Evolutionary conservation across 2,329 filamentous ascomycete genomes (phyloP).

Genomic region (Colletotrichum kahawae): DNA sequence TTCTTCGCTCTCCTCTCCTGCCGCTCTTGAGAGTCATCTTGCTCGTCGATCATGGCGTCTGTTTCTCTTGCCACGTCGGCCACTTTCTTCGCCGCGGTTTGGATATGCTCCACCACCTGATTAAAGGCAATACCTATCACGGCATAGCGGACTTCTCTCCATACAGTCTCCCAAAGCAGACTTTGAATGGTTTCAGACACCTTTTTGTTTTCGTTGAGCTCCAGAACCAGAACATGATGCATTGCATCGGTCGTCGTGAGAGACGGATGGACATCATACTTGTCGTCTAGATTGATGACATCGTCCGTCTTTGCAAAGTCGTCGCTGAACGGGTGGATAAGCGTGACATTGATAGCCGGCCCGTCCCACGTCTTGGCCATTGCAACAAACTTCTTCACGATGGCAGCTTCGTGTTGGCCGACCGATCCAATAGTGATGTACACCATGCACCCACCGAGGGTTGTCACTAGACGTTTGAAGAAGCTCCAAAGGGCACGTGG

Average conservation of each 20-base stretch:
- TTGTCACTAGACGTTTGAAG: constrained; percentile 23
- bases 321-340: constrained; percentile 31
- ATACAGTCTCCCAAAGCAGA: constrained; percentile 31
- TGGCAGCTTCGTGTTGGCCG: constrained; percentile 28
- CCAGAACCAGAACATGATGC: constrained; percentile 30
- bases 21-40: background rate
- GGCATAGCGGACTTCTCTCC: constrained; percentile 31
- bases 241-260: constrained; percentile 32
- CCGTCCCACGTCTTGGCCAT: constrained; percentile 27
- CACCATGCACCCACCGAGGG: constrained; percentile 27
- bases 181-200: constrained; percentile 27
- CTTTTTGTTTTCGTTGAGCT: constrained; percentile 22
- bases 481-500: constrained; percentile 27
- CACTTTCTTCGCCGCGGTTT: background rate
- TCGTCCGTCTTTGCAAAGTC: constrained; percentile 24
- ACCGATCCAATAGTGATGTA: constrained; percentile 31
- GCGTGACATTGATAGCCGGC: constrained; percentile 28
- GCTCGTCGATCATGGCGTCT: fast-evolving
- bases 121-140: constrained; percentile 27
- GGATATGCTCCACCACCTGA: constrained; percentile 21
- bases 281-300: constrained; percentile 30
- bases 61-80: background rate
- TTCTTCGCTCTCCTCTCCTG: background rate
- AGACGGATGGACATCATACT: constrained; percentile 31
- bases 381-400: constrained; percentile 28